Evolutionary conservation across 257 asterid species (phyloP), one percentile per base, ranked within the genome.

Genomic region (Gentiana straminea): DNA sequence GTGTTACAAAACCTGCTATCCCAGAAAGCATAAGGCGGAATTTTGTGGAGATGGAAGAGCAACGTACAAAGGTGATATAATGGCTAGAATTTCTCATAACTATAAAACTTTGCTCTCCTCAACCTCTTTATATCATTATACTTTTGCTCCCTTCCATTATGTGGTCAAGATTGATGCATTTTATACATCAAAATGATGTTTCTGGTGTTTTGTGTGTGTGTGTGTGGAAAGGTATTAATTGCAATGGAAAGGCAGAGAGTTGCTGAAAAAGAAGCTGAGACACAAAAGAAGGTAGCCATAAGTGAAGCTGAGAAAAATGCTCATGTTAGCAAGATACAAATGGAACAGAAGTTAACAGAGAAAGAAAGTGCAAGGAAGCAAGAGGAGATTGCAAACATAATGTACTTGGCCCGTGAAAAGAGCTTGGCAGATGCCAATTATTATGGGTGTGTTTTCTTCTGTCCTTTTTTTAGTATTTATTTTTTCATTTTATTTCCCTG

Each of bases 241-340:
- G 94, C 99, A 7, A 69, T 83, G 48, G 99, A 92, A 84, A 88
- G 56, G 61, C 99, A 92, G 71, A 80, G 75, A 75, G 99, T 92
- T 70, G 38, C 94, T 33, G 97, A 92, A 83, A 92, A 92, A 79
- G 99, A 88, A 80, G 99, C 99, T 37, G 99, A 92, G 75, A 92
- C 97, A 0, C 79, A 78, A 67, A 83, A 85, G 72, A 92, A 88
- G 71, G 85, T 92, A 52, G 99, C 99, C 39, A 73, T 92, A 48
- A 88, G 94, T 68, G 99, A 92, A 78, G 99, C 99, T 13, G 94
- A 92, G 72, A 85, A 86, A 61, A 2, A 81, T 62, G 88, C 99
- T 69, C 94, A 88, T 53, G 89, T 92, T 41, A 92, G 99, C 76
- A 81, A 68, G 81, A 92, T 92, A 58, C 94, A 81, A 65, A 92